Evolutionary conservation across 768 basidiomycete species (phyloP).

Genomic region (Leccinum longicurvipes): DNA sequence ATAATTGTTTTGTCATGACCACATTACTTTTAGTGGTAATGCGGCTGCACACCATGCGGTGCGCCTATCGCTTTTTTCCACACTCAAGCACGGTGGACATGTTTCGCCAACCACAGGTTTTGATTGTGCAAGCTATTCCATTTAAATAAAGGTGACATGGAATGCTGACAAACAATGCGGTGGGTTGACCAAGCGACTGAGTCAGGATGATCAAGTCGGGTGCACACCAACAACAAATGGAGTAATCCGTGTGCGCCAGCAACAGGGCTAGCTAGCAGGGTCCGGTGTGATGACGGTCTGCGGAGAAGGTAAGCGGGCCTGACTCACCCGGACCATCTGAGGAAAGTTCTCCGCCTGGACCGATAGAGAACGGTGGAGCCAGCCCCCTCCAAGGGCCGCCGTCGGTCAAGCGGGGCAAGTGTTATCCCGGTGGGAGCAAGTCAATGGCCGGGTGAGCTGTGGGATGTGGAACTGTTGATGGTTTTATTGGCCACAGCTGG

Average conservation of each 20-base stretch:
- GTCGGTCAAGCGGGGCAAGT: no score
- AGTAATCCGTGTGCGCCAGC: not conserved
- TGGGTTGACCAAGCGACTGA: no score
- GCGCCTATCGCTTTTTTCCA: not conserved
- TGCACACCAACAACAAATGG: not conserved
- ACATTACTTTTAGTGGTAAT: no score
- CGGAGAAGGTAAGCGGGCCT: no score
- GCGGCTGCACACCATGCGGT: no score
- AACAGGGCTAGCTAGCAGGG: no score
- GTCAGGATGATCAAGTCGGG: not conserved
- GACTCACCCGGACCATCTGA: no score
- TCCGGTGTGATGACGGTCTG: no score
- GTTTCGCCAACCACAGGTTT: constrained; percentile 2
- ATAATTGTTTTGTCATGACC: no score
- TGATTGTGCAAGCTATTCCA: not conserved
- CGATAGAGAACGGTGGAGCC: not conserved
- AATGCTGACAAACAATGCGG: not conserved
- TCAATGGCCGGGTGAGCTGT: constrained; percentile 2
- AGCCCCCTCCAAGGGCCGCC: not conserved
- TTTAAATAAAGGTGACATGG: not conserved
- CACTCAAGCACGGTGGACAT: not conserved
- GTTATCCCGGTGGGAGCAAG: not conserved
- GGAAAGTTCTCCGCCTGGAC: not conserved
- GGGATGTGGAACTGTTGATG: not conserved
- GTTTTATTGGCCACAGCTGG: not conserved